These are phyloP conservation scores for Amphichorda felina DNA, from an alignment of 2,329 filamentous ascomycete species.

Conservation along the genomic window DNA sequence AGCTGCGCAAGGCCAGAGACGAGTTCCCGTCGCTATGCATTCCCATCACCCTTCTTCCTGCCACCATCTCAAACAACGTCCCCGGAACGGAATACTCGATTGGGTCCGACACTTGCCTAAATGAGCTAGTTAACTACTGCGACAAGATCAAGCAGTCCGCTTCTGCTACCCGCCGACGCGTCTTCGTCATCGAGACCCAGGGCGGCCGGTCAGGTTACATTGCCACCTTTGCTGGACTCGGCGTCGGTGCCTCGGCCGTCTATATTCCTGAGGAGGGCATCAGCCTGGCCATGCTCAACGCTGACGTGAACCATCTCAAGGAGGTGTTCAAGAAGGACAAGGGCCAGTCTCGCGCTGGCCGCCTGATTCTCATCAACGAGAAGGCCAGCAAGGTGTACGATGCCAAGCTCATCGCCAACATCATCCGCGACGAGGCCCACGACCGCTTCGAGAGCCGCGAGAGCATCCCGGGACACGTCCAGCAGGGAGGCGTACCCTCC, in stretches of 20 bases:
- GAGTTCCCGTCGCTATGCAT: conserved; percentile 82
- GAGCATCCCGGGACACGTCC: conserved; percentile 86
- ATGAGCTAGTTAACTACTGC: conserved; percentile 88
- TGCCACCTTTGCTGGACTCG: conserved; percentile 78
- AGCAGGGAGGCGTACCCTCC: conserved; percentile 85
- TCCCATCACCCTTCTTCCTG: conserved; percentile 80
- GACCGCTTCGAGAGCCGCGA: conserved; percentile 87
- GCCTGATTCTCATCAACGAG: conserved; percentile 94
- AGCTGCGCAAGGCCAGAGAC: conserved; percentile 70
- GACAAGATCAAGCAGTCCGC: conserved; percentile 97
- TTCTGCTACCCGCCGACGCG: conserved; percentile 80
- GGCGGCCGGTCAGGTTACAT: conserved; percentile 91
- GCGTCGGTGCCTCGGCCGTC: conserved; percentile 84
- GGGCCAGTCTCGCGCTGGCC: conserved; percentile 80
- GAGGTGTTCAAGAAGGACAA: conserved; percentile 75
- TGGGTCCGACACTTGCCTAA: conserved; percentile 91
- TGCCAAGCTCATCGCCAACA: conserved; percentile 87
- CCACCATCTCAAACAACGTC: conserved; percentile 98
- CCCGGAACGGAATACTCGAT: conserved; percentile 95
- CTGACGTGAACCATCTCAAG: conserved; percentile 82
- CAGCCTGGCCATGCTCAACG: conserved; percentile 81
- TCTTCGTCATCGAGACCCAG: conserved; percentile 97
- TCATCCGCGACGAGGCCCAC: conserved; percentile 87
- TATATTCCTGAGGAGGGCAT: conserved; percentile 98
- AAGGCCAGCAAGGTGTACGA: conserved; percentile 83